phyloP scores from a whole-genome alignment of 306 rosid genomes.

The Comarum palustre region DNA sequence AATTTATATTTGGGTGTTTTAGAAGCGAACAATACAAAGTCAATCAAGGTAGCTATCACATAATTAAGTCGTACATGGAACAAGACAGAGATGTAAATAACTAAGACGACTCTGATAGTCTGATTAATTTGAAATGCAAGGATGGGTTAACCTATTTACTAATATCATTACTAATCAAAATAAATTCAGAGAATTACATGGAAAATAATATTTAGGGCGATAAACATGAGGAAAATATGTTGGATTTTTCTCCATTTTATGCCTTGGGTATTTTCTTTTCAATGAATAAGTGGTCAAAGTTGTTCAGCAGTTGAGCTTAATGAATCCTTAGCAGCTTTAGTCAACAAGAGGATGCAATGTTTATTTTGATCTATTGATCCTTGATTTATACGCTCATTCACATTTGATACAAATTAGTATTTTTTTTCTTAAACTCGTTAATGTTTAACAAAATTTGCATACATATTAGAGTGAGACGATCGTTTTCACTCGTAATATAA shows the following conservation, averaged over 20 bases:
- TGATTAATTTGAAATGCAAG: not conserved
- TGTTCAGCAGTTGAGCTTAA: not conserved
- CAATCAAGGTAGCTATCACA: slow-evolving; percentile 3
- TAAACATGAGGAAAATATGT: not conserved
- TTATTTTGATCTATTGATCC: not conserved
- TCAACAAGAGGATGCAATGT: not conserved
- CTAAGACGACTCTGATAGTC: not conserved
- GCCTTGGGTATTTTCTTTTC: not conserved
- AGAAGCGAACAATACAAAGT: not conserved
- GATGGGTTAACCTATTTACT: not conserved
- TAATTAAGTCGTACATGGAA: slow-evolving; percentile 10
- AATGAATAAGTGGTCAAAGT: not conserved
- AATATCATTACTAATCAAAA: not conserved
- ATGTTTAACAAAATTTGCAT: not conserved
- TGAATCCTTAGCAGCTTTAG: not conserved
- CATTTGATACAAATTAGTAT: not conserved
- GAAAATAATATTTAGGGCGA: not conserved
- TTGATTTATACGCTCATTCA: not conserved
- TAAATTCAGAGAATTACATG: not conserved
- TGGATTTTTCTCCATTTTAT: not conserved
- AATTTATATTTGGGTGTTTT: not conserved
- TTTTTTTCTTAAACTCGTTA: not conserved
- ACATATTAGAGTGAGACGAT: not conserved
- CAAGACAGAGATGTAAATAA: not conserved
- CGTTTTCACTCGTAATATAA: no score